These are phyloP conservation scores for Apiospora hydei DNA, from an alignment of 2,329 filamentous ascomycete species.

Conservation along the genomic window DNA sequence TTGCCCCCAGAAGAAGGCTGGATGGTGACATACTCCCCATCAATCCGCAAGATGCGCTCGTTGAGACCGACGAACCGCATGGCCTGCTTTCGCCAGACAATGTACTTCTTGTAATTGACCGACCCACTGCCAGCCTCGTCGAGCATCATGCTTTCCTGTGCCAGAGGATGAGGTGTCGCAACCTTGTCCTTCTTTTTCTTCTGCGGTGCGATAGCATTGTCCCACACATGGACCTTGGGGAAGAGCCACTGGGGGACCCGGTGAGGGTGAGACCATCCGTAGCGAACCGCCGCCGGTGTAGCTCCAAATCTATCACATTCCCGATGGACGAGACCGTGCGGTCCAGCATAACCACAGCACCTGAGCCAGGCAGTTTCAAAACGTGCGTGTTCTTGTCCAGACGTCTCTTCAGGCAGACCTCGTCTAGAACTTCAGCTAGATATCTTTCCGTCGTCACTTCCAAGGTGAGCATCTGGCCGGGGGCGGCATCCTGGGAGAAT, in stretches of 20 bases:
- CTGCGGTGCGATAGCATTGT: constrained; percentile 50
- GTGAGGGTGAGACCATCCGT: constrained; percentile 75
- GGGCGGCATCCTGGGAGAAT: constrained; percentile 70
- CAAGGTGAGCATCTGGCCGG: constrained; percentile 76
- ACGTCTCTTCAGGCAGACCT: constrained; percentile 78
- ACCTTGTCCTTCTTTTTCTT: constrained; percentile 62
- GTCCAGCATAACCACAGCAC: constrained; percentile 78
- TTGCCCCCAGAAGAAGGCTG: constrained; percentile 75
- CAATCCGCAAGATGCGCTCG: constrained; percentile 79
- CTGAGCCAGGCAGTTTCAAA: constrained; percentile 77
- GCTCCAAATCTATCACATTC: constrained; percentile 76
- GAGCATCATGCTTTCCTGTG: constrained; percentile 67
- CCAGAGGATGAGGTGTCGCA: constrained; percentile 70
- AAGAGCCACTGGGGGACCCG: constrained; percentile 72
- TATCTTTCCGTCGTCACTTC: constrained; percentile 85
- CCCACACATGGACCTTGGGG: constrained; percentile 67
- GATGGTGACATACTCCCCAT: constrained; percentile 87
- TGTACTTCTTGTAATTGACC: constrained; percentile 76
- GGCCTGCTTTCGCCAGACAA: constrained; percentile 81
- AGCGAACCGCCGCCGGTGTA: constrained; percentile 77
- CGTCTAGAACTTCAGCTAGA: constrained; percentile 81
- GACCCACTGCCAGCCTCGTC: constrained; percentile 61
- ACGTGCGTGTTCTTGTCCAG: constrained; percentile 82
- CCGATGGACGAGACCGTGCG: constrained; percentile 82
- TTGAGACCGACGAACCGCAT: constrained; percentile 81